A percentile compares a stretch with the other conserved stretches of the same genome.
These are phyloP conservation scores for Cladosporium sp. DNA, from an alignment of 2,329 filamentous ascomycete genomes.

Conservation along the genomic window DNA sequence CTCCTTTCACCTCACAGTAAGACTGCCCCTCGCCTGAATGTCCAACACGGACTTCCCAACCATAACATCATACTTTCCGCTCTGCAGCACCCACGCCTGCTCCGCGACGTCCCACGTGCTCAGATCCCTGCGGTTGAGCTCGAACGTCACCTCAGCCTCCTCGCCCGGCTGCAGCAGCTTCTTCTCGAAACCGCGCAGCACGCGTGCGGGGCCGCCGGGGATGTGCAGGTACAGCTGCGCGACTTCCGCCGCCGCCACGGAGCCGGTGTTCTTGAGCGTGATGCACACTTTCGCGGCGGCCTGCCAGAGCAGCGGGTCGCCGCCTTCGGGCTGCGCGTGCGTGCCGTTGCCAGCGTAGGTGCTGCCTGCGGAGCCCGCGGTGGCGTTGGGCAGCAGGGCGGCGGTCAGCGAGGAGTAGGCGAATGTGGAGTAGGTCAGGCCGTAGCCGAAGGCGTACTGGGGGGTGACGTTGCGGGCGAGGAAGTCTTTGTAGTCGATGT, in stretches of 20 bases:
- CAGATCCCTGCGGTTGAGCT: slow-evolving; percentile 43
- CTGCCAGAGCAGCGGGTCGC: slow-evolving; percentile 60
- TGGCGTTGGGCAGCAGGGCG: slow-evolving; percentile 41
- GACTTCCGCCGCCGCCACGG: slow-evolving; percentile 52
- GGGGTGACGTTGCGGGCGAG: slow-evolving; percentile 44
- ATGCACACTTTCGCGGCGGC: slow-evolving; percentile 58
- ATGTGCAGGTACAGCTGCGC: slow-evolving; percentile 53
- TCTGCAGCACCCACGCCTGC: slow-evolving; percentile 40
- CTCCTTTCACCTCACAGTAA: background rate
- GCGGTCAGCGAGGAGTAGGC: slow-evolving; percentile 42
- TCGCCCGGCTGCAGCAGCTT: slow-evolving; percentile 27
- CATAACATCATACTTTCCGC: slow-evolving; percentile 5
- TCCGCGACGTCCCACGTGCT: slow-evolving; percentile 44
- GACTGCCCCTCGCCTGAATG: slow-evolving; percentile 4
- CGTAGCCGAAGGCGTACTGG: slow-evolving; percentile 48
- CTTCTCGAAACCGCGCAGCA: slow-evolving; percentile 44
- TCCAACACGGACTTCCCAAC: slow-evolving; percentile 13
- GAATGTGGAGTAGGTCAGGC: slow-evolving; percentile 46
- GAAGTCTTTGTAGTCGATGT: slow-evolving; percentile 49
- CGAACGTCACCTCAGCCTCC: slow-evolving; percentile 31
- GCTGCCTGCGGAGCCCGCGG: slow-evolving; percentile 55
- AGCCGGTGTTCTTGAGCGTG: slow-evolving; percentile 64
- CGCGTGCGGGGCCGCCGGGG: slow-evolving; percentile 55
- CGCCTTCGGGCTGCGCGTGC: slow-evolving; percentile 32
- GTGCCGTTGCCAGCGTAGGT: slow-evolving; percentile 52